Base-by-base conservation (phyloP, 148 eudicot species). In the Hydrangea macrophylla region DNA sequence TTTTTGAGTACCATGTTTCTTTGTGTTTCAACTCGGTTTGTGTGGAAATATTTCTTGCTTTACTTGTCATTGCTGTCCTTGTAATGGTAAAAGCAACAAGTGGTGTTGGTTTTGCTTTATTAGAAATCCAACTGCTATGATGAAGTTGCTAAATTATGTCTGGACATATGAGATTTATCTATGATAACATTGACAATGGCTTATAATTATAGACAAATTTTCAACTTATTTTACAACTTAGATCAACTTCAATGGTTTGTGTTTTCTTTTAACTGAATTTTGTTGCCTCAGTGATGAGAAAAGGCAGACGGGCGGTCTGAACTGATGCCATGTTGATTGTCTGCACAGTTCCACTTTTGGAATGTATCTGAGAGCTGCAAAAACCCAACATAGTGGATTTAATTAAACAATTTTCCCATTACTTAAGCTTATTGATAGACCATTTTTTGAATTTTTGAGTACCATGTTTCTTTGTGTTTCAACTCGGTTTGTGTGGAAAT, bases 251-350 rank as follows among this genome's bases (percentile, higher is more conserved):
- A 48, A 3, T 2, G 54, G 6, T n/a, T 48, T 8, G 39, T 3
- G 39, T 35, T 8, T 8, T 3, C 3, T 48, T 11, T 5, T 5
- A 48, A 48, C 18, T 11, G 54, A 17, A 11, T 48, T 5, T 11
- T 3, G 5, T 48, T 12, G 17, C 18, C 20, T 48, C 54, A 9
- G 65, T 79, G 82, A 79, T 70, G 82, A 70, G 54, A 71, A 28
- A 55, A 33, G 69, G 82, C 82, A 71, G 82, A 79, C 82, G 82
- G 82, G 82, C 82, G 82, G 82, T 53, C 82, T 25, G 82, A 79
- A 74, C 70, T 79, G 82, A 79, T 79, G 82, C 82, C 78, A 53
- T 79, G 82, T 74, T 70, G 82, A 79, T 26, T 79, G 82, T 79
- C 82, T 74, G 78, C 75, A 45, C 6, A 60, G 9, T 70, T 74